Conservation (phyloP, 108 stramenopile species). For the Skeletonema menzelii region DNA sequence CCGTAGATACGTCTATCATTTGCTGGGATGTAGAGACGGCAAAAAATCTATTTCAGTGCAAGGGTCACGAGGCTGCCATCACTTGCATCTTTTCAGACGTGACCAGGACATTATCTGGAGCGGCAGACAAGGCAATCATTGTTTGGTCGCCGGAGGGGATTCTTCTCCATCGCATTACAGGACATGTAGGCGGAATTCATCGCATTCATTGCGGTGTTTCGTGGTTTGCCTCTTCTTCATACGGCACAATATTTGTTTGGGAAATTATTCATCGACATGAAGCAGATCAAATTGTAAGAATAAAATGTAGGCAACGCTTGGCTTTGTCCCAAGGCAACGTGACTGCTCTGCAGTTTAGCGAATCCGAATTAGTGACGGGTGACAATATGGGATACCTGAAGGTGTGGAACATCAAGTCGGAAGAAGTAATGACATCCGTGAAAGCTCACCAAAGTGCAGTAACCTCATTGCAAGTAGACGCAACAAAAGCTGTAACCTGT, state of each 20-base stretch:
- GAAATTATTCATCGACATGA: conserved; percentile 2
- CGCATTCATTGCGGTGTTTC: conserved; percentile 48
- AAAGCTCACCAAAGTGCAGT: conserved; percentile 61
- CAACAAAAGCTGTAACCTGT: conserved; percentile 57
- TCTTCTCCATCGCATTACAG: conserved; percentile 47
- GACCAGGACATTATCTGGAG: conserved; percentile 48
- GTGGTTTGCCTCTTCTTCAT: conserved; percentile 33
- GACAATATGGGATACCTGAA: conserved; percentile 51
- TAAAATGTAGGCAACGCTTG: conserved; percentile 41
- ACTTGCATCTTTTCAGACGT: conserved; percentile 51
- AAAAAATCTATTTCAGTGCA: conserved; percentile 15
- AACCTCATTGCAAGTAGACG: conserved; percentile 54
- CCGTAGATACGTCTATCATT: conserved; percentile 39
- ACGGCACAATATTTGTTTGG: conserved; percentile 33
- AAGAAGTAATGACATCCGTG: conserved; percentile 36
- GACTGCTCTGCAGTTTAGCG: conserved; percentile 57
- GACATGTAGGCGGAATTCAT: conserved; percentile 56
- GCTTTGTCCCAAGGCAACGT: conserved; percentile 43
- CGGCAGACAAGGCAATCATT: conserved; percentile 61
- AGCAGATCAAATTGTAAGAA: conserved; percentile 2
- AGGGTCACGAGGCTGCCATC: conserved; percentile 65
- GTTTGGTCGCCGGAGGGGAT: conserved; percentile 54
- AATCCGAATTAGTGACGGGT: conserved; percentile 66
- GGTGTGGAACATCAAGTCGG: conserved; percentile 59
- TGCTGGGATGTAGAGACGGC: conserved; percentile 40